Base-by-base conservation (phyloP, 1,284 basidiomycete species). In the Amylostereum areolatum region DNA sequence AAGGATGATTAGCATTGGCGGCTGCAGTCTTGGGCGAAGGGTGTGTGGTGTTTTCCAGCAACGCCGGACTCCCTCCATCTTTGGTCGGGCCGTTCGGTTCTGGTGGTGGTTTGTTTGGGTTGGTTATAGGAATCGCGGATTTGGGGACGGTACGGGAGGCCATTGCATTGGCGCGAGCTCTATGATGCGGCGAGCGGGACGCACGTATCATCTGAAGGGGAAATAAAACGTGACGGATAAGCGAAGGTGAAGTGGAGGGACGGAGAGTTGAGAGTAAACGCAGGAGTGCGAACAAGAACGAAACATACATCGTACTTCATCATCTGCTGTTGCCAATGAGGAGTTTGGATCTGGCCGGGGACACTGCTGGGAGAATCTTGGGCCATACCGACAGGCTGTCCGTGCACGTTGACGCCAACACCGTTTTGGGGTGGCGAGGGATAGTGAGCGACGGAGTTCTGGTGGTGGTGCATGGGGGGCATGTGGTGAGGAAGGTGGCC, bases 91-190 rank as follows among this genome's bases (percentile, higher is more conserved):
- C 76, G 53, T 68, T 70, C 8, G 60, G 43, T 18, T 67, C 64
- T 25, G 68, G 59, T 27, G 80, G 80, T 56, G 78, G 65, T 48
- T 75, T 70, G 59, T 89, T 89, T 8, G 89, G 89, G 60, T 91
- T 89, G 48, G 86, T 89, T 65, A 92, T 92, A 35, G 87, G 80
- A 56, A 91, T 89, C 34, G 87, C 85, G 33, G 85, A 78, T 69
- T 89, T 91, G 36, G 84, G 71, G 49, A 87, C 77, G 8, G 84
- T 84, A 45, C 89, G 78, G 31, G 85, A 83, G 39, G 88, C 85
- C 76, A 90, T 82, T 47, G 86, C 87, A 57, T 80, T 89, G 32
- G 85, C 81, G 43, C 87, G 77, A 27, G 89, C 89, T 52, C 89
- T 80, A 60, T 89, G 87, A 61, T 89, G 86, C 0, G 86, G 85